A percentile compares a stretch with the other conserved stretches of the same genome.
Evolutionary conservation across 768 basidiomycete species (phyloP).

Genomic region (Solioccasus polychromus): DNA sequence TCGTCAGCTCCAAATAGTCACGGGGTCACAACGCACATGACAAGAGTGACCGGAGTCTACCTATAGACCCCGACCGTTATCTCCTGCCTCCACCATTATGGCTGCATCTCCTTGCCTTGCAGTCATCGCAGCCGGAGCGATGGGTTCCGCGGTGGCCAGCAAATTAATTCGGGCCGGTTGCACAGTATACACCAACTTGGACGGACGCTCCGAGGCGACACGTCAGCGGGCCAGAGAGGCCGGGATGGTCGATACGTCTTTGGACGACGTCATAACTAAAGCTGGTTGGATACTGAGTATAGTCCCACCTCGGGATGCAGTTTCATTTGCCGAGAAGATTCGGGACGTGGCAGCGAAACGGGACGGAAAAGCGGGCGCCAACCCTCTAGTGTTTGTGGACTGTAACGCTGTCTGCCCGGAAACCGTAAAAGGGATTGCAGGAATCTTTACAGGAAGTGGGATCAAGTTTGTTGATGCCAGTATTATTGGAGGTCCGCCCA

Average conservation of each 20-base stretch:
- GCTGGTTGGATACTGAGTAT: slow-evolving; percentile 54
- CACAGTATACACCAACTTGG: slow-evolving; percentile 53
- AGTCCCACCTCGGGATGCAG: slow-evolving; percentile 54
- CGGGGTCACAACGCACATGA: too few relatives aligned
- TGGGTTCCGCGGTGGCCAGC: slow-evolving; percentile 56
- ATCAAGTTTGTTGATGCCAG: slow-evolving; percentile 52
- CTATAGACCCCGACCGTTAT: slow-evolving; percentile 5
- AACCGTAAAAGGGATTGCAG: slow-evolving; percentile 46
- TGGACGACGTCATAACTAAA: slow-evolving; percentile 34
- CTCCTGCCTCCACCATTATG: slow-evolving; percentile 16
- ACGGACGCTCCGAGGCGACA: slow-evolving; percentile 51
- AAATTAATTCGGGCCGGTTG: slow-evolving; percentile 46
- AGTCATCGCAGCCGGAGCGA: slow-evolving; percentile 54
- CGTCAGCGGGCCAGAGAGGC: slow-evolving; percentile 47
- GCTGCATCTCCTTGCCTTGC: slow-evolving; percentile 33
- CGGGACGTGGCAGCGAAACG: slow-evolving; percentile 4
- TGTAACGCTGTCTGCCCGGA: slow-evolving; percentile 58
- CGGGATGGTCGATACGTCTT: slow-evolving; percentile 44
- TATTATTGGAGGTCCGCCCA: slow-evolving; percentile 58
- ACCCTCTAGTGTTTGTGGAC: slow-evolving; percentile 44
- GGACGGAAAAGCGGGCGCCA: neutral
- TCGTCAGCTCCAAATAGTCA: too few relatives aligned
- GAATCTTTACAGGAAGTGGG: slow-evolving; percentile 37
- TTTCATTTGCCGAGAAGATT: slow-evolving; percentile 39
- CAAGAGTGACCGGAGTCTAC: slow-evolving; percentile 15